Evolutionary conservation across 345 rosid genomes (phyloP).

Genomic region (Dimocarpus longan): DNA sequence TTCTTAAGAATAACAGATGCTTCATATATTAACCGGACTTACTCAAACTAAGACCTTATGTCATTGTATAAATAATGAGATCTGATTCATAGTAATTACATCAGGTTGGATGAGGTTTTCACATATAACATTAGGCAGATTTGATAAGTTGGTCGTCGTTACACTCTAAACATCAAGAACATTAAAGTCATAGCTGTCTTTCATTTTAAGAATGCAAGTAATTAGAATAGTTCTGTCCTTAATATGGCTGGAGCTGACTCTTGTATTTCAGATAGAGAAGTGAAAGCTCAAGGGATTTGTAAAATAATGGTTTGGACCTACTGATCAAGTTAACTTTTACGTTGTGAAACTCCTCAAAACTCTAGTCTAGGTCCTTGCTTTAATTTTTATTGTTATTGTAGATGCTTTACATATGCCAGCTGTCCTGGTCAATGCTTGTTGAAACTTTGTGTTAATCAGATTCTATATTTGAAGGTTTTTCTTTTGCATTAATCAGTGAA

Average conservation of each 20-base stretch:
- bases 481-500: background rate
- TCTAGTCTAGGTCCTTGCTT: background rate
- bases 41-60: background rate
- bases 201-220: background rate
- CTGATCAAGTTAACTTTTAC: background rate
- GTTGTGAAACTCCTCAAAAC: background rate
- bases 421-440: background rate
- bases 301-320: background rate
- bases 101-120: slow-evolving; percentile 7
- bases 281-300: background rate
- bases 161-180: background rate
- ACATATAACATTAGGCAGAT: background rate
- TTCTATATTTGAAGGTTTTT: background rate
- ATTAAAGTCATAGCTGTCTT: background rate
- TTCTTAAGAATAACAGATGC: slow-evolving; percentile 2
- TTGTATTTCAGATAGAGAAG: background rate
- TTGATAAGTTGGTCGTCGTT: background rate
- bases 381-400: background rate
- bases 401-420: background rate
- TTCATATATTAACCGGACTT: background rate
- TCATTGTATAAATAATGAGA: background rate
- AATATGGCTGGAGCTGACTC: slow-evolving; percentile 1
- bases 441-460: background rate
- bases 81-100: background rate
- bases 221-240: background rate